Evolutionary conservation across 371 early-diverging fungal species (phyloP), one percentile per base, ranked within the genome.

Genomic region (Dinochytrium kinnereticum): DNA sequence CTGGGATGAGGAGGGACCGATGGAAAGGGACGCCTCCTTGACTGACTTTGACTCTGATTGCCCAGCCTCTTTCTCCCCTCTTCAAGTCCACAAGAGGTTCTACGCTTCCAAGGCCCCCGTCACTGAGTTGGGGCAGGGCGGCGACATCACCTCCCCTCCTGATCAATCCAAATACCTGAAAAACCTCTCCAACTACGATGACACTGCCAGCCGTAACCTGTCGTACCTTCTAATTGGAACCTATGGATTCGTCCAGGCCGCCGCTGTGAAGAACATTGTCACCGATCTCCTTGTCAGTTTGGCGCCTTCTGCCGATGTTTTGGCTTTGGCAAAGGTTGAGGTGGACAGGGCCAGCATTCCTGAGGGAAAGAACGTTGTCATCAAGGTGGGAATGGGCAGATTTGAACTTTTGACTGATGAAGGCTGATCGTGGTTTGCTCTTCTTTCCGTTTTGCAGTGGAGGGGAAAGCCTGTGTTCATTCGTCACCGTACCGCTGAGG

Each of bases 381-480:
- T 98, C 87, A 98, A 97, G 82, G 82, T 82, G 26, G 7, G 76
- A 5, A 17, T 15, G 28, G 3, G 21, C 49, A 21, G 49, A 44
- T n/a, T n/a, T n/a, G n/a, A n/a, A n/a, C n/a, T n/a, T n/a, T n/a
- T n/a, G n/a, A n/a, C n/a, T n/a, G n/a, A n/a, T n/a, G n/a, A n/a
- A n/a, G n/a, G n/a, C n/a, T n/a, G n/a, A n/a, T n/a, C n/a, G n/a
- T n/a, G n/a, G n/a, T 44, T 44, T 44, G 19, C 64, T 1, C 68
- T 49, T 0, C 15, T 19, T 51, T 51, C 31, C 30, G 37, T 13
- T 64, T 68, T 49, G 28, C 64, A 82, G 90, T 98, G 98, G 98
- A 91, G 98, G 77, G 98, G 98, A 84, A 98, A 98, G 91, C 98
- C 98, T 71, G 93, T 98, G 70, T 96, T 97, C 82, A 93, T 98